Base-by-base conservation (phyloP, 2,329 filamentous ascomycete genomes). In the Botrytis medusae region DNA sequence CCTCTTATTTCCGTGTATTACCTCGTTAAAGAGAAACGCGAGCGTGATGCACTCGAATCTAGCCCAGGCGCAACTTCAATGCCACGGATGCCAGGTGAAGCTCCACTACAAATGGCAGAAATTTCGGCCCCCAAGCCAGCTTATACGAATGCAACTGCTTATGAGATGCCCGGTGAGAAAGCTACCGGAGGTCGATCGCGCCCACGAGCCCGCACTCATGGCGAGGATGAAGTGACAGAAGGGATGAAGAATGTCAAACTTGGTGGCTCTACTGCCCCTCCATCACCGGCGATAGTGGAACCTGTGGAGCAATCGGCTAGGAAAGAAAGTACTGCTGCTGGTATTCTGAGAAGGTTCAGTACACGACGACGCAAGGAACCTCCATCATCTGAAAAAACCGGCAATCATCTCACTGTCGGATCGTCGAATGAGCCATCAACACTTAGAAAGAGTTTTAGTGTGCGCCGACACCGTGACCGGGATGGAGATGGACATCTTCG, bases 1-100 rank as follows among this genome's bases (percentile, higher is more conserved):
- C 96, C 96, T 12, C 85, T 98, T 22, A 86, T 98, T 12, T 98
- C 96, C 1, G 91, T 99, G 22, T 99, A 99, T 82, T 97, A 97
- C 79, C 88, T 99, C 4, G 96, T 97, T n/a, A 91, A 90, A 77
- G 96, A 99, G 84, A 98, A 98, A 84, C 90, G 94, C 76, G 93
- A 97, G 68, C 90, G 93, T 51, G 95, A 98, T 79, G 84, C 75
- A 74, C 74, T 79, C 59, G 87, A 89, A 77, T 81, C 83, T 54
- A 90, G 90, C 74, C 88, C 90, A 67, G 88, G 89, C 34, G 87
- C 87, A 72, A 79, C 87, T 42, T 85, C 85, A 32, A 84, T 91
- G 79, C 88, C 88, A 25, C 85, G 86, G 54, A 83, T 85, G 61
- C 84, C 89, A 37, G 85, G 86, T 60, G 87, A 92, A 64, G 78